Base-by-base conservation (phyloP, 2,329 filamentous ascomycete genomes). In the Epichloe typhina region DNA sequence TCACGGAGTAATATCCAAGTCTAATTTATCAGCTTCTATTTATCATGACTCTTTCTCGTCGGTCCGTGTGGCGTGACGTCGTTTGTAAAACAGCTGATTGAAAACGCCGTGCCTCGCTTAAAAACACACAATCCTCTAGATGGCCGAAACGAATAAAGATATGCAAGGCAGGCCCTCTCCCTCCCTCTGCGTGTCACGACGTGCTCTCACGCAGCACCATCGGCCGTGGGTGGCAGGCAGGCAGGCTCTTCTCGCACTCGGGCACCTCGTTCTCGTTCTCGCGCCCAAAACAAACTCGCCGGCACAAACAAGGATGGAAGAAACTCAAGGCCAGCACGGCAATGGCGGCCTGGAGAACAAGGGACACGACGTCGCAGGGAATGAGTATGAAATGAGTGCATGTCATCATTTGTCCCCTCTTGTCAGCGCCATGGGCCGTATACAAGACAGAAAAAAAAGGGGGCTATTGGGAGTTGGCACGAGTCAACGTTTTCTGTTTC, bases 331-430 rank as follows among this genome's bases (percentile, higher is more conserved):
- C 61, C 3, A 69, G 46, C 12, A 70, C 71, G 3, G 76, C 73
- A 15, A 0, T 19, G 17, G 70, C 67, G 4, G 75, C 75, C 60
- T 85, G 82, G 0, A 84, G 71, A 38, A 80, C 56, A 2, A 85
- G 71, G 2, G 79, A 79, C 51, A 81, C 52, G 36, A 83, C 57
- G 62, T 85, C 82, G 65, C 77, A 82, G 47, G 77, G 71, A 57
- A 84, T 77, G 66, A 85, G 84, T 57, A 84, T 77, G 66, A 85
- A 84, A 72, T 74, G 39, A 9, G 26, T 8, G 2, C 23, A 26
- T 26, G 8, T 2, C 21, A 21, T 23, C 11, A 40, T 41, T 26
- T 13, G 36, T 15, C 12, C 36, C 36, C 12, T 13, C 36, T 26
- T 7, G 36, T 13, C 36, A 15, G 13, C 13, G 21, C 35, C 13